Evolutionary conservation across 441 rosid species (phyloP).

Genomic region (Bocquillonia castaneifolia): DNA sequence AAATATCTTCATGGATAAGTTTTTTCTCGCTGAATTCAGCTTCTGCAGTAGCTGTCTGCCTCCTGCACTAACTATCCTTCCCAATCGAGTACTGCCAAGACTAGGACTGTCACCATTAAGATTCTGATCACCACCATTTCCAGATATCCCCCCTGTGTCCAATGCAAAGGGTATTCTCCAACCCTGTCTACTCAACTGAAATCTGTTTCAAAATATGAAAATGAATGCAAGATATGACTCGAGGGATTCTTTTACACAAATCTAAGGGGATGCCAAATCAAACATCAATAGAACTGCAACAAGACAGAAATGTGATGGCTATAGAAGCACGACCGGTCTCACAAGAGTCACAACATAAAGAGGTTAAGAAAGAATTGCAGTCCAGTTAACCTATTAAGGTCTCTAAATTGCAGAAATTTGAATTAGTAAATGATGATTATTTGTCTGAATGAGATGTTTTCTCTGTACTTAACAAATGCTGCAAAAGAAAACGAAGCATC

Average conservation of each 20-base stretch:
- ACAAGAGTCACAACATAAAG: too few species aligned
- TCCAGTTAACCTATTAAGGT: neutral
- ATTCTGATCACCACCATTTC: constrained; percentile 52
- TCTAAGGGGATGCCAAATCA: neutral
- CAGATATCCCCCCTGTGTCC: constrained; percentile 68
- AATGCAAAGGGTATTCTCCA: constrained; percentile 65
- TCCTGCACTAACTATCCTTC: constrained; percentile 79
- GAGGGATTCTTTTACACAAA: neutral
- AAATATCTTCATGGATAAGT: constrained; percentile 87
- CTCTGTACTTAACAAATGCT: neutral
- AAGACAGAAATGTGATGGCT: neutral
- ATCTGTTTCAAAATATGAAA: constrained; percentile 28
- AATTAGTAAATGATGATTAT: neutral
- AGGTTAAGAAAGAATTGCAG: neutral
- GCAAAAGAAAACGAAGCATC: neutral
- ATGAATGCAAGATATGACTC: constrained; percentile 2
- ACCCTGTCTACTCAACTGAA: constrained; percentile 36
- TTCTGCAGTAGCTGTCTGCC: constrained; percentile 71
- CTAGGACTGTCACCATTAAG: constrained; percentile 45
- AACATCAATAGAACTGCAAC: neutral
- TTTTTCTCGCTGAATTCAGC: constrained; percentile 74
- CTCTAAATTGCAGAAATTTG: neutral
- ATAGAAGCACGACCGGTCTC: neutral
- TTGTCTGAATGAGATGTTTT: neutral
- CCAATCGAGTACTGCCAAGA: constrained; percentile 74